These are phyloP conservation scores for Euphorbia pulcherrima DNA, from an alignment of 345 rosid species.

Conservation along the genomic window DNA sequence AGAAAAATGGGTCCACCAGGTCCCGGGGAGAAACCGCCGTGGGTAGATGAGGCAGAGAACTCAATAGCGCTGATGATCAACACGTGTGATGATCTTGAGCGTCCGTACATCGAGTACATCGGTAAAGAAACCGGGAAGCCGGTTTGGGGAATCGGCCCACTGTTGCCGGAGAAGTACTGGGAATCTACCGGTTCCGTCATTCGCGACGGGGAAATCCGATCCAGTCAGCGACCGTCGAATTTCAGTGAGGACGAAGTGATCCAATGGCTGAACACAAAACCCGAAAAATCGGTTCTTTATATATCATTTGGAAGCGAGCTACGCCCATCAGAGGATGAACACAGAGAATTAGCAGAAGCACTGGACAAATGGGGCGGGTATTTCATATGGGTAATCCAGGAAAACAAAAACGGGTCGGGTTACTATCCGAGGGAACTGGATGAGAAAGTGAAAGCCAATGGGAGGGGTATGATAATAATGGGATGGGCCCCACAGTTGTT, in stretches of 20 bases:
- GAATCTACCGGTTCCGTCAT: slow-evolving; percentile 25
- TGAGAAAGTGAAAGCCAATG: slow-evolving; percentile 18
- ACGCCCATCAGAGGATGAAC: slow-evolving; percentile 31
- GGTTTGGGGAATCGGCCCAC: slow-evolving; percentile 45
- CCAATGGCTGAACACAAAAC: slow-evolving; percentile 37
- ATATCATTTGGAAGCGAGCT: slow-evolving; percentile 41
- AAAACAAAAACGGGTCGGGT: slow-evolving; percentile 16
- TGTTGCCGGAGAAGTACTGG: slow-evolving; percentile 39
- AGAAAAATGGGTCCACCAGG: background rate
- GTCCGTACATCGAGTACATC: slow-evolving; percentile 28
- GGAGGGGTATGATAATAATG: slow-evolving; percentile 35
- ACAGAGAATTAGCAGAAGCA: slow-evolving; percentile 20
- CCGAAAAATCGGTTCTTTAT: slow-evolving; percentile 35
- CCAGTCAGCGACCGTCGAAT: slow-evolving; percentile 24
- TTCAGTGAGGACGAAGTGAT: slow-evolving; percentile 30
- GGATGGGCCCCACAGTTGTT: slow-evolving; percentile 54
- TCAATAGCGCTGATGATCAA: background rate
- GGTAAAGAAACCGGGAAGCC: slow-evolving; percentile 28
- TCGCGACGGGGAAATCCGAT: slow-evolving; percentile 30
- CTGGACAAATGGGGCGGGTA: slow-evolving; percentile 17
- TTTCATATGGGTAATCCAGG: slow-evolving; percentile 33
- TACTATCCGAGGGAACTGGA: slow-evolving; percentile 25
- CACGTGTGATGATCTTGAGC: slow-evolving; percentile 40
- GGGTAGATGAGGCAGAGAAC: background rate
- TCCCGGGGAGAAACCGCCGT: background rate